Evolutionary conservation across 1,284 basidiomycete species (phyloP), one percentile per base, ranked within the genome.

Genomic region (Pseudozyma tsukubaensis): DNA sequence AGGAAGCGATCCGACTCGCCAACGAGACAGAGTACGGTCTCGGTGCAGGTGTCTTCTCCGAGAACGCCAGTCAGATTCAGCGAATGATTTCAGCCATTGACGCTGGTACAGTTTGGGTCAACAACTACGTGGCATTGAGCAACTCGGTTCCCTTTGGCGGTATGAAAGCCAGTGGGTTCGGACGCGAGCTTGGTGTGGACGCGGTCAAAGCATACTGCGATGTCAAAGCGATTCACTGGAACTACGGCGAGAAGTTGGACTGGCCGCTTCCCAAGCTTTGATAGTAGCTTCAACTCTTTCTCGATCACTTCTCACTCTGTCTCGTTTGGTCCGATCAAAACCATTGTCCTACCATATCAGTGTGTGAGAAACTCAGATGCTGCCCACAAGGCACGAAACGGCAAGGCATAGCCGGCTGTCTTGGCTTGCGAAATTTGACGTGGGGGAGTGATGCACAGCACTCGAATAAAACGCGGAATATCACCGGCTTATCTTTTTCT

Each of bases 21-120:
- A 77, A 58, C 96, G 97, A 95, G 85, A 91, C 91, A 0, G 84
- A 86, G 78, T 89, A 96, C 86, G 95, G 95, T 69, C 88, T 96
- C 39, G 91, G 92, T 16, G 89, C 92, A 0, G 91, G 92, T 16
- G 90, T 97, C 61, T 96, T 95, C 87, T 90, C 92, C 21, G 56
- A 64, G 36, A 65, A 71, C 29, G 61, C 61, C 4, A 60, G 57
- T 19, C 57, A 60, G 53, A 60, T 71, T 18, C 88, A 89, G 78
- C 88, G 96, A 86, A 85, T 95, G 85, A 89, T 88, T 63, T 87
- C 90, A 21, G 93, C 92, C 0, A 86, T 96, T 72, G 89, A 93
- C 74, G 92, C 93, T 2, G 94, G 94, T 35, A 93, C 92, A 4
- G 89, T 89, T 0, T 92, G 90, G 89, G 85, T 92, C 76, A 94